phyloP scores from a whole-genome alignment of 768 basidiomycete genomes.

The Trametes cinnabarina region DNA sequence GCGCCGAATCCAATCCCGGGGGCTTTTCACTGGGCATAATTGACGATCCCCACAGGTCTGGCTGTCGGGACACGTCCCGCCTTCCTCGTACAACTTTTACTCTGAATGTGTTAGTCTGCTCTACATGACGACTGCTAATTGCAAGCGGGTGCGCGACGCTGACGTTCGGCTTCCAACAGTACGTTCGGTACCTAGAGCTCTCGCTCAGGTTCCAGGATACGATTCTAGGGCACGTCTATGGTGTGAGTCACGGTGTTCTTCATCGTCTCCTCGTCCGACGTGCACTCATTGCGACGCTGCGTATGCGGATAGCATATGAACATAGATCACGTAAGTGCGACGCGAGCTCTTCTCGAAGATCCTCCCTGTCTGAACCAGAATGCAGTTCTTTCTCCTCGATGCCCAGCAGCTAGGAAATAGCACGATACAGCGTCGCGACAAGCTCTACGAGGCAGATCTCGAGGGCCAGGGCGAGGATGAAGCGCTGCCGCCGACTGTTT shows the following conservation, averaged over 20 bases:
- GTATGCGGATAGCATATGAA: constrained; percentile 66
- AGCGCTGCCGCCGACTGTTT: neutral
- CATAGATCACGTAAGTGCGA: constrained; percentile 60
- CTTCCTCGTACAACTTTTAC: constrained; percentile 76
- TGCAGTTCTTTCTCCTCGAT: constrained; percentile 35
- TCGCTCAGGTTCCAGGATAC: constrained; percentile 85
- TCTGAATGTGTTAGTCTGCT: constrained; percentile 71
- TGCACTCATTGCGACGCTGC: constrained; percentile 28
- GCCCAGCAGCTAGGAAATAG: constrained; percentile 27
- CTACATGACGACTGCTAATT: constrained; percentile 7
- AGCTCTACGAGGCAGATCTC: constrained; percentile 7
- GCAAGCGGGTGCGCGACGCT: constrained; percentile 15
- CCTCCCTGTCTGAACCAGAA: neutral
- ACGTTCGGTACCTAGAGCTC: constrained; percentile 68
- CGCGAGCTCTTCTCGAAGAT: constrained; percentile 4
- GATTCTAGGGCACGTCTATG: constrained; percentile 81
- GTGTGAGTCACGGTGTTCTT: constrained; percentile 57
- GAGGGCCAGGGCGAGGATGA: too few relatives aligned
- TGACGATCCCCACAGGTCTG: constrained; percentile 39
- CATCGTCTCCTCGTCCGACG: constrained; percentile 14
- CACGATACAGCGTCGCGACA: constrained; percentile 10
- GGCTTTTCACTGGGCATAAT: constrained; percentile 1
- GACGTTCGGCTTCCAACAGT: constrained; percentile 35
- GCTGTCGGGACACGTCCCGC: constrained; percentile 78
- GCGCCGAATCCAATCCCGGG: too few relatives aligned